Percentiles rank a stretch among this genome's conserved stretches.
phyloP scores from a whole-genome alignment of 805 yeast genomes.

The Candida tallmaniae region DNA sequence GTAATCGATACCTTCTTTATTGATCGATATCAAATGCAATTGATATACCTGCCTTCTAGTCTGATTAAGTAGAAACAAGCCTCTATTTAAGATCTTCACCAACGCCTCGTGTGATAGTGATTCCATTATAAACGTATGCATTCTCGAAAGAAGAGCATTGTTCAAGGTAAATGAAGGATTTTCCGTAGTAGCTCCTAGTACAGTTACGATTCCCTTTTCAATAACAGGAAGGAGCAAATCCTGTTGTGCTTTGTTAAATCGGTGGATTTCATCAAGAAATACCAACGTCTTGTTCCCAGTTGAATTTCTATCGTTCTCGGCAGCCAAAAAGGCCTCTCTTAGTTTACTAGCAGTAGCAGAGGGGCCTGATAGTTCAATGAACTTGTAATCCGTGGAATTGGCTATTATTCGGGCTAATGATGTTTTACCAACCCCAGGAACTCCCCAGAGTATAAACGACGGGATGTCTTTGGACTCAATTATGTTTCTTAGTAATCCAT shows the following conservation, averaged over 20 bases:
- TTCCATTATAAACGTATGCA: slow-evolving; percentile 44
- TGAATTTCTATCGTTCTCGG: slow-evolving; percentile 31
- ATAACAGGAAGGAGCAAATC: slow-evolving; percentile 39
- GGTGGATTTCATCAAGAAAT: slow-evolving; percentile 41
- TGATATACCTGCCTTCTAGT: slow-evolving; percentile 51
- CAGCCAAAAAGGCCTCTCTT: slow-evolving; percentile 30
- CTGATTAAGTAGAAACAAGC: slow-evolving; percentile 47
- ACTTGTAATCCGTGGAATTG: slow-evolving; percentile 23
- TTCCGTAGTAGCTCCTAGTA: slow-evolving; percentile 54
- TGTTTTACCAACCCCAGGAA: slow-evolving; percentile 44
- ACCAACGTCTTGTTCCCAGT: slow-evolving; percentile 39
- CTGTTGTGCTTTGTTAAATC: slow-evolving; percentile 41
- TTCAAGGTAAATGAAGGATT: slow-evolving; percentile 50
- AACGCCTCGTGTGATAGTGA: slow-evolving; percentile 28
- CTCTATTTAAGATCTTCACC: slow-evolving; percentile 31
- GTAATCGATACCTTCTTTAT: slow-evolving; percentile 57
- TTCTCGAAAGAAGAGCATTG: slow-evolving; percentile 39
- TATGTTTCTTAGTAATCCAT: slow-evolving; percentile 34
- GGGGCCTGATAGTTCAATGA: slow-evolving; percentile 38
- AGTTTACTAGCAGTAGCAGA: slow-evolving; percentile 33
- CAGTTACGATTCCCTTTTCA: slow-evolving; percentile 36
- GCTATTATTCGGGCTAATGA: slow-evolving; percentile 39
- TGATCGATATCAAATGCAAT: slow-evolving; percentile 47
- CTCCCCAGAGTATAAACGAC: slow-evolving; percentile 41
- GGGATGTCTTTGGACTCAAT: slow-evolving; percentile 31